Conservation (phyloP, 2,329 filamentous ascomycete genomes). For the Phialocephala sp. region DNA sequence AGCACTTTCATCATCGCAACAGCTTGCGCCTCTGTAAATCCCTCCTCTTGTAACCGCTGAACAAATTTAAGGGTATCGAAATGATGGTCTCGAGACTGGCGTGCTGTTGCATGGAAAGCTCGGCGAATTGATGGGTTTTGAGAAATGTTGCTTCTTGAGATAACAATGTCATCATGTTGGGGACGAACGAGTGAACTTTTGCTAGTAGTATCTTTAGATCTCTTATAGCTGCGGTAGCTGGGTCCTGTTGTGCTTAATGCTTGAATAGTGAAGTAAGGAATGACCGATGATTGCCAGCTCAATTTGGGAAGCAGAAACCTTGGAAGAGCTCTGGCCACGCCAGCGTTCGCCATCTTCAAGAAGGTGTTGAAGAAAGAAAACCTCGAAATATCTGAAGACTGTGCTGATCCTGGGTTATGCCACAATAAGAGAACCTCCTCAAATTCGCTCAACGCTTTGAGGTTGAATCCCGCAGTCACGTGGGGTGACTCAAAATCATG, state of each 20-base stretch:
- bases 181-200: not conserved
- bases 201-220: slow-evolving; percentile 2
- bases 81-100: slow-evolving; percentile 78
- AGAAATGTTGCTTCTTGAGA: slow-evolving; percentile 29
- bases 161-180: slow-evolving; percentile 17
- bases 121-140: slow-evolving; percentile 37
- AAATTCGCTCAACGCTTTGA: not conserved
- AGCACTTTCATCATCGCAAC: slow-evolving; percentile 99
- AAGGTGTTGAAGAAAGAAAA: not conserved
- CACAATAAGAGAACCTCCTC: not conserved
- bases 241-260: slow-evolving; percentile 33
- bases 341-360: slow-evolving; percentile 37
- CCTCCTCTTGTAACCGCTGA: slow-evolving; percentile 84
- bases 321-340: slow-evolving; percentile 37
- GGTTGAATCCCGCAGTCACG: not conserved
- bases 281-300: slow-evolving; percentile 41
- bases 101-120: slow-evolving; percentile 72
- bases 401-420: not conserved
- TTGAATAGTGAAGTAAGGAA: slow-evolving; percentile 32
- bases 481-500: not conserved
- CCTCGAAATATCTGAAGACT: not conserved
- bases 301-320: slow-evolving; percentile 43
- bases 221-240: slow-evolving; percentile 22
- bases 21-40: slow-evolving; percentile 93
- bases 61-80: slow-evolving; percentile 99